A percentile compares a stretch with the other conserved stretches of the same genome.
Evolutionary conservation across 2,329 filamentous ascomycete genomes (phyloP).

Genomic region (Rhynchosporium graminicola): DNA sequence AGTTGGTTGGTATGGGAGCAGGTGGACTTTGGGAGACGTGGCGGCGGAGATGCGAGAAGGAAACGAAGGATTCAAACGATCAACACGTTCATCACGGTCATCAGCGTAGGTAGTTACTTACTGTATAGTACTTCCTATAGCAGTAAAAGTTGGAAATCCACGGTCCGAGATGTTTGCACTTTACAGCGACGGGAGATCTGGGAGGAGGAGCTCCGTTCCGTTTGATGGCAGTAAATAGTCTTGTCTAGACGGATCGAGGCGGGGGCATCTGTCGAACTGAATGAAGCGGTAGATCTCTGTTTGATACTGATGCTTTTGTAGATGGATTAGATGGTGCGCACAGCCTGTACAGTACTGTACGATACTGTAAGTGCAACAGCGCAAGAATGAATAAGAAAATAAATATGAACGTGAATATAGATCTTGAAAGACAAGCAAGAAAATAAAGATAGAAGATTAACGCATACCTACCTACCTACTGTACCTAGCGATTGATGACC

Average conservation of each 20-base stretch:
- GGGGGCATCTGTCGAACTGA: neutral
- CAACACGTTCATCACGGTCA: neutral
- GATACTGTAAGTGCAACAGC: no score
- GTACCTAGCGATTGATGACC: constrained; percentile 3
- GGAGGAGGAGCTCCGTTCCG: neutral
- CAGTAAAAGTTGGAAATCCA: neutral
- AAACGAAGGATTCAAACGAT: neutral
- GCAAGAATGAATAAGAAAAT: no score
- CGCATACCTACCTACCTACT: no score
- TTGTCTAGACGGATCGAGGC: neutral
- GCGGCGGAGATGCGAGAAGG: neutral
- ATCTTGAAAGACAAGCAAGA: no score
- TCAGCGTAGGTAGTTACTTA: neutral
- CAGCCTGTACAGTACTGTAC: no score
- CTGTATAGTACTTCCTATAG: no score
- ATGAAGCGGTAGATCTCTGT: neutral
- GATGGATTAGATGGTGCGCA: no score
- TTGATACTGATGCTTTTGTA: neutral
- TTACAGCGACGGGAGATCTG: neutral
- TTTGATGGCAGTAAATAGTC: neutral
- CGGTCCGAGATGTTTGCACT: constrained; percentile 1
- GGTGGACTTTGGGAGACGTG: constrained; percentile 3
- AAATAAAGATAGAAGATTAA: neutral
- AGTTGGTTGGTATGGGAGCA: neutral
- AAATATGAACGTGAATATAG: no score